Percentiles rank a stretch among this genome's conserved stretches.
These are phyloP conservation scores for Fusarium graminum DNA, from an alignment of 2,329 filamentous ascomycete species.

Conservation along the genomic window DNA sequence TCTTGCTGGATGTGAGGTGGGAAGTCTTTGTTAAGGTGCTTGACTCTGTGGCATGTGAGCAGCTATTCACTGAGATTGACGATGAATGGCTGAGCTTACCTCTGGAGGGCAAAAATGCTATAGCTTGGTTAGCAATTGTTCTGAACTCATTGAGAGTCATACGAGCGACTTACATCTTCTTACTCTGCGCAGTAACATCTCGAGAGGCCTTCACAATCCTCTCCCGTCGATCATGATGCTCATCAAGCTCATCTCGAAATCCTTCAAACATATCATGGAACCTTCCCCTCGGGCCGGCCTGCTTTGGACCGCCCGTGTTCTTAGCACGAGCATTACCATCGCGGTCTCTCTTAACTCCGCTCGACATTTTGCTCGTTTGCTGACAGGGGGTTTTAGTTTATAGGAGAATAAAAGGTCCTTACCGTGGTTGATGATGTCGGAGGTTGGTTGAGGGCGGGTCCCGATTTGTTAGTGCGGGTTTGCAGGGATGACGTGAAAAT, in stretches of 20 bases:
- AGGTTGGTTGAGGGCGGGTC: constrained; percentile 40
- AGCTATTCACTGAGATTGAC: constrained; percentile 3
- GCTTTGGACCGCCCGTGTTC: constrained; percentile 45
- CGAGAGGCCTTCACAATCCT: constrained; percentile 89
- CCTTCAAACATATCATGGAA: constrained; percentile 84
- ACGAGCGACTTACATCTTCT: constrained; percentile 82
- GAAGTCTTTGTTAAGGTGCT: constrained; percentile 71
- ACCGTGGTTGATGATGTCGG: constrained; percentile 38
- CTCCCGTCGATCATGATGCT: constrained; percentile 93
- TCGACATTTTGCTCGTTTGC: constrained; percentile 24
- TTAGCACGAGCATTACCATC: constrained; percentile 63
- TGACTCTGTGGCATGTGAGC: constrained; percentile 66
- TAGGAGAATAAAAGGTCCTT: neutral
- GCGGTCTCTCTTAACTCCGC: constrained; percentile 47
- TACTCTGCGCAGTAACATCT: constrained; percentile 93
- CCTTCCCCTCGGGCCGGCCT: constrained; percentile 54
- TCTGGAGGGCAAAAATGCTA: constrained; percentile 58
- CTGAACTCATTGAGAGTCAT: accelerated
- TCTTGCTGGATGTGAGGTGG: constrained; percentile 78
- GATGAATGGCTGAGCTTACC: constrained; percentile 48
- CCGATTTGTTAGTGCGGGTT: constrained; percentile 39
- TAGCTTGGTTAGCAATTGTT: constrained; percentile 10
- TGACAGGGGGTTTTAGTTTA: neutral
- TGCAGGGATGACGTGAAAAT: constrained; percentile 45
- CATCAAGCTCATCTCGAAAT: constrained; percentile 89